A percentile compares a stretch with the other conserved stretches of the same genome.
Evolutionary conservation across 202 grass and related monocot genomes (phyloP).

Genomic region (Setaria viridis): DNA sequence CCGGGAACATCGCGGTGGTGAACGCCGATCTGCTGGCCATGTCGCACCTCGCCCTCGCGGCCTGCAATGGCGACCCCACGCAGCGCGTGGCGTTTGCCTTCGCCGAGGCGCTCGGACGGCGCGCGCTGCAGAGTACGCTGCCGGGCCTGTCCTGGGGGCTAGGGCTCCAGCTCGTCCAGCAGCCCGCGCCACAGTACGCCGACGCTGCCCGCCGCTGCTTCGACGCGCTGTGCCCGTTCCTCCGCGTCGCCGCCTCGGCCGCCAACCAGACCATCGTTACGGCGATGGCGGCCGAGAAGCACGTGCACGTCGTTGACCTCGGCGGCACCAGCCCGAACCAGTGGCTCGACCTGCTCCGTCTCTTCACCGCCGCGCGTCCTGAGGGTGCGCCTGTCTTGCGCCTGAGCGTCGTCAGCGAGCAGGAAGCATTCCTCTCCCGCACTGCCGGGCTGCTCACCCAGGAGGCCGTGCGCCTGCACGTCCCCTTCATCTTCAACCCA

Average conservation of each 20-base stretch:
- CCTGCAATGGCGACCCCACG: conserved; percentile 45
- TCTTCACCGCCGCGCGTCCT: conserved; percentile 43
- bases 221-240: conserved; percentile 60
- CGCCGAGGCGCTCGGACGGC: conserved; percentile 50
- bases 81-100: conserved; percentile 62
- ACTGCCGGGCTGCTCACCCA: conserved; percentile 29
- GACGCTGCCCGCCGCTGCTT: conserved; percentile 45
- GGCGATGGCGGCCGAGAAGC: conserved; percentile 50
- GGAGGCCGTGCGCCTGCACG: conserved; percentile 56
- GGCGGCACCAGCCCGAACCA: conserved; percentile 45
- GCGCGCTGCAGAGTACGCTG: conserved; percentile 33
- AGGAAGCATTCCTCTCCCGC: conserved; percentile 35
- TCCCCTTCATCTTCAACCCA: conserved; percentile 55
- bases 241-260: conserved; percentile 47
- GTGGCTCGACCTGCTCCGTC: conserved; percentile 61
- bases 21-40: conserved; percentile 44
- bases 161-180: not conserved
- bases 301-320: conserved; percentile 74
- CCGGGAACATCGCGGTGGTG: not conserved
- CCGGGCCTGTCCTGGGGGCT: conserved; percentile 52
- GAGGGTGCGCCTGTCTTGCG: conserved; percentile 45
- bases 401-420: conserved; percentile 47
- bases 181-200: not conserved
- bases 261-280: conserved; percentile 61
- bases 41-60: conserved; percentile 36